These are phyloP conservation scores for Zancudomyces culisetae DNA, from an alignment of 371 early-diverging fungal species.

Conservation along the genomic window DNA sequence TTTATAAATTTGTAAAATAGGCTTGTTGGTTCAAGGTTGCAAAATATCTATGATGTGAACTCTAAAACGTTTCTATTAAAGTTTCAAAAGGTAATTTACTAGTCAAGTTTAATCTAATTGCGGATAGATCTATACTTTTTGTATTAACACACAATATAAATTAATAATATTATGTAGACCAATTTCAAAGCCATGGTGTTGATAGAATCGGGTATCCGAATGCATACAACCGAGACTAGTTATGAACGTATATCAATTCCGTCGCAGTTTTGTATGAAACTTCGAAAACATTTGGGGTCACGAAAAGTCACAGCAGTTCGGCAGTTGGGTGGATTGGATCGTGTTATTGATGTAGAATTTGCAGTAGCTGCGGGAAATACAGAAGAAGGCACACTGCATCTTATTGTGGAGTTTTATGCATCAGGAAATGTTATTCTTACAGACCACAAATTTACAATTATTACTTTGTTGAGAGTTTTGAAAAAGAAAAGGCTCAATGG, in stretches of 20 bases:
- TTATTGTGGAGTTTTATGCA: slow-evolving; percentile 89
- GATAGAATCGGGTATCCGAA: slow-evolving; percentile 81
- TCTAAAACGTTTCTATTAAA: slow-evolving; percentile 79
- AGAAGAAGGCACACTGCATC: slow-evolving; percentile 51
- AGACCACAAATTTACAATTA: slow-evolving; percentile 64
- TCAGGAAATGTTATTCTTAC: slow-evolving; percentile 91
- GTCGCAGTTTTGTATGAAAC: slow-evolving; percentile 66
- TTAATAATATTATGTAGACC: slow-evolving; percentile 76
- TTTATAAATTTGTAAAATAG: slow-evolving; percentile 5
- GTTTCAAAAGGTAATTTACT: slow-evolving; percentile 75
- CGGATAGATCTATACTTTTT: neutral
- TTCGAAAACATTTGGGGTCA: slow-evolving; percentile 73
- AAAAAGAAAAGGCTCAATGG: too few relatives aligned
- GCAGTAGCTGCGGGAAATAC: slow-evolving; percentile 32
- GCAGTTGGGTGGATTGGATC: slow-evolving; percentile 72
- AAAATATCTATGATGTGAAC: slow-evolving; percentile 88
- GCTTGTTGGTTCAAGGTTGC: slow-evolving; percentile 68
- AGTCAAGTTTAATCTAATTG: neutral
- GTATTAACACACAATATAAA: slow-evolving; percentile 35
- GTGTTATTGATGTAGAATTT: slow-evolving; percentile 86
- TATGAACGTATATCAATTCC: slow-evolving; percentile 77
- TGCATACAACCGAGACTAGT: slow-evolving; percentile 76
- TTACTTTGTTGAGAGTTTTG: slow-evolving; percentile 72
- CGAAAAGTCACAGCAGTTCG: slow-evolving; percentile 57
- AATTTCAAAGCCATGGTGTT: slow-evolving; percentile 76